Evolutionary conservation across 306 rosid genomes (phyloP), one percentile per base, ranked within the genome.

Genomic region (Quercus robur): DNA sequence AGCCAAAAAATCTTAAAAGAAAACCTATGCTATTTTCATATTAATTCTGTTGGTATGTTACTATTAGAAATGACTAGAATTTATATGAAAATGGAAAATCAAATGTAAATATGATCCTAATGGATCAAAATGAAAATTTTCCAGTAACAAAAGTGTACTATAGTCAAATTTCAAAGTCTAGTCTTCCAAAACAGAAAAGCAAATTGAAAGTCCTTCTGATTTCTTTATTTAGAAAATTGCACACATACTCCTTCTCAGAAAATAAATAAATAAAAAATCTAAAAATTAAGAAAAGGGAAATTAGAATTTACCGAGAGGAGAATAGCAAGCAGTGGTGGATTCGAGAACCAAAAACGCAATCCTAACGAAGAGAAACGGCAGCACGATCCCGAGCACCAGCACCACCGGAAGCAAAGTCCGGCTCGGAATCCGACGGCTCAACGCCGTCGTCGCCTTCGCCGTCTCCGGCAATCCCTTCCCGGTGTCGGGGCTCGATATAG

Each of bases 341-440:
- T 94, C 97, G 13, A 94, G 98, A 31, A 88, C 87, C 63, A 89
- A 46, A 78, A 94, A 84, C 68, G 97, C 94, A 76, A 88, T 18
- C 77, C 98, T 85, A 2, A 94, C 85, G 17, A 92, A 94, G 6
- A 92, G 14, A 33, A 94, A 92, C 66, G 97, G 92, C 81, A 94
- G 77, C 73, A 84, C n/a, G 25, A 90, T 79, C 59, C 88, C 92
- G 3, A 94, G 83, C 17, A 93, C 78, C 6, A 94, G 73, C 28
- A 82, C 83, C 75, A 76, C 78, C 72, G 94, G 97, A 69, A 94
- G 44, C 44, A 89, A 5, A 35, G 88, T 82, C 57, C 97, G 86
- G 66, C 75, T 31, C 4, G 89, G 64, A 77, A 89, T 64, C 77
- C 97, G 89, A 71, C 98, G 94, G n/a, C 85, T 44, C 67, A 87